Conservation (phyloP, 2,329 filamentous ascomycete genomes). For the Colletotrichum spinosum region DNA sequence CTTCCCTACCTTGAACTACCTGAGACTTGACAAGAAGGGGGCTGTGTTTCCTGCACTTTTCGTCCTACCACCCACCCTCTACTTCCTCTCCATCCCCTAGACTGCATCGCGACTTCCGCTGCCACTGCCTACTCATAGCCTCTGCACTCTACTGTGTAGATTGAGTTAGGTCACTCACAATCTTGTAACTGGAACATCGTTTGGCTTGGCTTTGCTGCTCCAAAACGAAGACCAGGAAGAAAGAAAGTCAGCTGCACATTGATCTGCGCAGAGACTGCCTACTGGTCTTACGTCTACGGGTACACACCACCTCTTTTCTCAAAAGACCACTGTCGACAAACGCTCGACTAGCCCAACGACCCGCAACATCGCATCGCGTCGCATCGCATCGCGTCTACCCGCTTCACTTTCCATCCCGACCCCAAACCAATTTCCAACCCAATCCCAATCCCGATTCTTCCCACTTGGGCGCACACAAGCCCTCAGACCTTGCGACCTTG, state of each 20-base stretch:
- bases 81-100: background rate
- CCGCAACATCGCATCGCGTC: constrained; percentile 2
- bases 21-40: constrained; percentile 33
- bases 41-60: constrained; percentile 34
- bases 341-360: constrained; percentile 17
- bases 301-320: constrained; percentile 30
- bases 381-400: constrained; percentile 1
- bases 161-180: no score
- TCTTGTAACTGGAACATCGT: constrained; percentile 21
- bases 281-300: constrained; percentile 22
- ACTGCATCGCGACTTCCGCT: no score
- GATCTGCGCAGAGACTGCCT: constrained; percentile 26
- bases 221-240: no score
- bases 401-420: constrained; percentile 8
- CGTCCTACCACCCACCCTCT: constrained; percentile 19
- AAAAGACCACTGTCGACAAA: constrained; percentile 1
- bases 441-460: constrained; percentile 18
- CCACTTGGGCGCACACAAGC: constrained; percentile 24
- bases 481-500: constrained; percentile 32
- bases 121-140: no score
- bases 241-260: no score
- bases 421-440: constrained; percentile 12
- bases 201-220: background rate
- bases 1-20: background rate
- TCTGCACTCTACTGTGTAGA: no score